Evolutionary conservation across 2,329 filamentous ascomycete genomes (phyloP), one percentile per base, ranked within the genome.

Genomic region (Trichophyton schoenleinii): DNA sequence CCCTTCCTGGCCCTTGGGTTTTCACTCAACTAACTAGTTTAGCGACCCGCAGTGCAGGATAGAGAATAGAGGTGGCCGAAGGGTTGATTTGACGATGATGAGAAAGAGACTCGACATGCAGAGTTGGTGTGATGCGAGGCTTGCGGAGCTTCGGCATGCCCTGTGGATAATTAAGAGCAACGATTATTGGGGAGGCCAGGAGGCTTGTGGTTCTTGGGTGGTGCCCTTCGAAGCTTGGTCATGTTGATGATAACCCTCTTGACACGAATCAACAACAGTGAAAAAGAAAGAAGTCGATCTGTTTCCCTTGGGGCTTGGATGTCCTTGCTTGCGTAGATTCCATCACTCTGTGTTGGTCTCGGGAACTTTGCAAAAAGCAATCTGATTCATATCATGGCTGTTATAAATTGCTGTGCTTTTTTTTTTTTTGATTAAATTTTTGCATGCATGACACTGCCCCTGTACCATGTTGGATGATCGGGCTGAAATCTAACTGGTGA

Each of bases 371-470:
- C 25, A 53, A 53, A 53, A 53, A 58, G 34, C n/a, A 58, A 41
- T 34, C n/a, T 44, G 41, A 44, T 44, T 44, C 41, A 44, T 18
- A 44, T 44, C 41, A 44, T 44, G n/a, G 41, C 15, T 44, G 41
- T 44, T 44, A 44, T 44, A 44, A 44, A 44, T 44, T 44, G 11
- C n/a, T 44, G 1, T 44, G 13, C 3, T 22, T 57, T 18, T 38
- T 57, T 42, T 38, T 57, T 42, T 41, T 38, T 42, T 36, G 31
- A 52, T 52, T 52, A 52, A 52, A 38, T 38, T 38, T 53, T 42
- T 58, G 31, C 31, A 58, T 58, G 55, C 55, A 58, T 15, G 55
- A 58, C 55, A 58, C 55, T 42, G 55, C 55, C 55, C 55, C 55
- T 58, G 55, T 58, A 28, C 55, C 55, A 38, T 58, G 55, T 58